These are phyloP conservation scores for Lolium multiflorum DNA, from an alignment of 176 grass and related monocot species.

Conservation along the genomic window DNA sequence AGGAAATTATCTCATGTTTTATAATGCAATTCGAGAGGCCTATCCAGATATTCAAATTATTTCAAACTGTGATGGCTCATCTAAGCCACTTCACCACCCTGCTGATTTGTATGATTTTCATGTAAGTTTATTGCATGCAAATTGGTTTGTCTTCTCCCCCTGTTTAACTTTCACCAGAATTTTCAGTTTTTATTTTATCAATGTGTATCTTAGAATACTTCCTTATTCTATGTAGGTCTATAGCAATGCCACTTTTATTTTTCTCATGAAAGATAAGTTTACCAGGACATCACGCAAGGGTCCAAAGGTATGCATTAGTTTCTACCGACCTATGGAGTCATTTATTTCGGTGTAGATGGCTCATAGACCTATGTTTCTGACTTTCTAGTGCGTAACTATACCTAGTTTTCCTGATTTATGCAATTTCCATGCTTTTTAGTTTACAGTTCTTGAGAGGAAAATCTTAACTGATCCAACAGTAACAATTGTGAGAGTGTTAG, in stretches of 20 bases:
- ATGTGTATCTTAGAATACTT: not conserved
- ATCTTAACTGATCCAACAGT: not conserved
- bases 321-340: not conserved
- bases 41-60: constrained; percentile 85
- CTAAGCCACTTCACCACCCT: constrained; percentile 63
- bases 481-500: not conserved
- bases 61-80: constrained; percentile 82
- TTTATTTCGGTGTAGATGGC: not conserved
- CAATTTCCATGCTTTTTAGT: not conserved
- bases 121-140: constrained; percentile 49
- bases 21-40: constrained; percentile 62
- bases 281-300: constrained; percentile 51
- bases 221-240: constrained; percentile 54
- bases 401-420: not conserved
- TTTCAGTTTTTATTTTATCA: not conserved
- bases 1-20: constrained; percentile 80
- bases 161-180: constrained; percentile 1
- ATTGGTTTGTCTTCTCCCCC: not conserved
- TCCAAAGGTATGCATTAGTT: constrained; percentile 60
- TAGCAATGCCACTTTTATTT: constrained; percentile 49
- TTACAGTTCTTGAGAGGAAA: not conserved
- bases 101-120: constrained; percentile 83
- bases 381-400: not conserved
- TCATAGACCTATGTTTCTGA: not conserved
- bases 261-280: constrained; percentile 57